Evolutionary conservation across 768 basidiomycete species (phyloP).

Genomic region (Flagelloscypha sp.): DNA sequence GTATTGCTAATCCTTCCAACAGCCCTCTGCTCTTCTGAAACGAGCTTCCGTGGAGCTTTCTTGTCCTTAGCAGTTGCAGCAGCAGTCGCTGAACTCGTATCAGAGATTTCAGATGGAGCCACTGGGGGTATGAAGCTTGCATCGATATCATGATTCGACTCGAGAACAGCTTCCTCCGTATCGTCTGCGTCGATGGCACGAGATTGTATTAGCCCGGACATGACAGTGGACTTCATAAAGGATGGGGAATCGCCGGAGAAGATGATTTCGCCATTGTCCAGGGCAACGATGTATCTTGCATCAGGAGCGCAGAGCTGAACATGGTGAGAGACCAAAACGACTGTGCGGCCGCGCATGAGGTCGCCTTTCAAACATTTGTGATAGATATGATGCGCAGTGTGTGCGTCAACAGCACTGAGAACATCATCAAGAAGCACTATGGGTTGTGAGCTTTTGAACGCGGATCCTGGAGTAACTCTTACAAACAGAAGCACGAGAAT

Average conservation of each 20-base stretch:
- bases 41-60: slow-evolving; percentile 68
- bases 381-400: slow-evolving; percentile 86
- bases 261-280: slow-evolving; percentile 73
- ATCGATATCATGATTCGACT: slow-evolving; percentile 23
- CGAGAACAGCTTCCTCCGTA: slow-evolving; percentile 35
- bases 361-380: slow-evolving; percentile 77
- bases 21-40: slow-evolving; percentile 79
- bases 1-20: slow-evolving; percentile 59
- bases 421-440: slow-evolving; percentile 2
- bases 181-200: slow-evolving; percentile 29
- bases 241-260: slow-evolving; percentile 60
- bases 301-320: slow-evolving; percentile 80
- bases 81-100: too few relatives aligned
- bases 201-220: slow-evolving; percentile 60
- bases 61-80: slow-evolving; percentile 32
- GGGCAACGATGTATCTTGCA: slow-evolving; percentile 73
- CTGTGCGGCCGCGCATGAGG: slow-evolving; percentile 71
- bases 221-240: slow-evolving; percentile 62
- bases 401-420: slow-evolving; percentile 72
- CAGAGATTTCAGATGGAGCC: slow-evolving; percentile 15
- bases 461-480: slow-evolving; percentile 9
- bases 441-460: not conserved
- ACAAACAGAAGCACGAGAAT: slow-evolving; percentile 70
- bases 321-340: slow-evolving; percentile 92
- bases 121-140: slow-evolving; percentile 18